Evolutionary conservation across 805 yeast species (phyloP).

Genomic region (Kodamaea laetipori): DNA sequence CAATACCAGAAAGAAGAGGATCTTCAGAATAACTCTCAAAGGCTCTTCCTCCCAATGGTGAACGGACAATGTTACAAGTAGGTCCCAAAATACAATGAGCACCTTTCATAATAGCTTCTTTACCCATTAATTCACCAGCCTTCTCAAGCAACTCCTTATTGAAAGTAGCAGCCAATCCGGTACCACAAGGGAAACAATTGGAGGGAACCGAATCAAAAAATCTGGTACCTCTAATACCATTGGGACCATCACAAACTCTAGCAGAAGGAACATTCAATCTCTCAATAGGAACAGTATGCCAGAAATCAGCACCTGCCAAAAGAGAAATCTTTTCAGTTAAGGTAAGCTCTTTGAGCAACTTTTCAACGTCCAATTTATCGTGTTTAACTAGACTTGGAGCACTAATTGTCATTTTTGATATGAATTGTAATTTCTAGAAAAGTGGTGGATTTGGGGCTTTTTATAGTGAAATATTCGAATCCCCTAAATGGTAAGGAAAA

Average conservation of each 20-base stretch:
- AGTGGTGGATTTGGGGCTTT: no score
- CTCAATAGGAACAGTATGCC: slow-evolving; percentile 20
- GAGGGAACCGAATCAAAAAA: slow-evolving; percentile 55
- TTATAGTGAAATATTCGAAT: no score
- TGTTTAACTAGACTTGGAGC: slow-evolving; percentile 1
- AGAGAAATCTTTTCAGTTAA: slow-evolving; percentile 38
- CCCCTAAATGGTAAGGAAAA: no score
- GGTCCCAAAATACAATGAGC: slow-evolving; percentile 55
- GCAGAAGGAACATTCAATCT: slow-evolving; percentile 20
- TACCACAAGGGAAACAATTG: slow-evolving; percentile 63
- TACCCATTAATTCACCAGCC: slow-evolving; percentile 55
- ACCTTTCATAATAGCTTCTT: slow-evolving; percentile 55
- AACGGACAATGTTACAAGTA: slow-evolving; percentile 52
- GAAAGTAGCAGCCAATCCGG: slow-evolving; percentile 60
- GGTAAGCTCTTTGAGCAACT: slow-evolving; percentile 32
- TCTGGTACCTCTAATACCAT: slow-evolving; percentile 61
- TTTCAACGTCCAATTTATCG: slow-evolving; percentile 27
- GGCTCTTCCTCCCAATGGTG: slow-evolving; percentile 63
- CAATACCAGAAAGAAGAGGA: slow-evolving; percentile 50
- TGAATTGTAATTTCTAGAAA: no score
- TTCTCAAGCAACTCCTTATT: slow-evolving; percentile 49
- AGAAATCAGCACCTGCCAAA: slow-evolving; percentile 32
- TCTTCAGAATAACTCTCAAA: slow-evolving; percentile 67
- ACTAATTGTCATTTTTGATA: background rate
- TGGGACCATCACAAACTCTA: slow-evolving; percentile 55